These are phyloP conservation scores for Capsaspora owczarzaki DNA, from an alignment of 78 protist species.

Conservation along the genomic window DNA sequence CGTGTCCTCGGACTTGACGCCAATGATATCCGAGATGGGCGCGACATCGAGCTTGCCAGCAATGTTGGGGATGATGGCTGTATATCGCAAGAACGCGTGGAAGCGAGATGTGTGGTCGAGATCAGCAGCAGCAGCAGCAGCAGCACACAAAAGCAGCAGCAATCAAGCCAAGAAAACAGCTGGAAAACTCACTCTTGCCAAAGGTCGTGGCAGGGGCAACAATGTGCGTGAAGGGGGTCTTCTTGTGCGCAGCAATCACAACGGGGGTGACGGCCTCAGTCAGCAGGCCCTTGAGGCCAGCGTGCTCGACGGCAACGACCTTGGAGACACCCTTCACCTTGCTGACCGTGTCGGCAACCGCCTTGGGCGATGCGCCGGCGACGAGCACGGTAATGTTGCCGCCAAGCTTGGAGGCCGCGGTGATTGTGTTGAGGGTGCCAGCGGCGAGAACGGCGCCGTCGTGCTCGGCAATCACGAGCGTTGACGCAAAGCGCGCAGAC, in stretches of 20 bases:
- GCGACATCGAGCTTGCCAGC: conserved; percentile 77
- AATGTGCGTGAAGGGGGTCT: conserved; percentile 62
- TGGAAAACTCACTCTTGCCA: conserved; percentile 50
- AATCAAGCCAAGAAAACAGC: too few species aligned
- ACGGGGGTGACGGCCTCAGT: conserved; percentile 72
- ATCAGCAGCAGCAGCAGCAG: too few species aligned
- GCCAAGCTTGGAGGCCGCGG: conserved; percentile 24
- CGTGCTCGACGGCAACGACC: conserved; percentile 30
- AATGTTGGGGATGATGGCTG: conserved; percentile 72
- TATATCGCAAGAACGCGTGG: too few species aligned
- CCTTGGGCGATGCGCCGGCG: neutral
- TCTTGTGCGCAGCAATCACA: conserved; percentile 24
- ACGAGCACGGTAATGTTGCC: conserved; percentile 20
- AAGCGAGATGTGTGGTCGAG: too few species aligned
- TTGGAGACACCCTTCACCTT: neutral
- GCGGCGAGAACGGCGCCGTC: neutral
- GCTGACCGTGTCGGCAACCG: conserved; percentile 26
- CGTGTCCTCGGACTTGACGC: conserved; percentile 58
- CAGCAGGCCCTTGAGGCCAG: conserved; percentile 29
- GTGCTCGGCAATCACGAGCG: conserved; percentile 23
- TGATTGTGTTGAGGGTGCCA: conserved; percentile 12
- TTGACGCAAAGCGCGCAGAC: too few species aligned
- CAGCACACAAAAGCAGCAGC: too few species aligned
- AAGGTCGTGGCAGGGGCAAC: conserved; percentile 60
- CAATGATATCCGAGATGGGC: conserved; percentile 69